phyloP scores from a whole-genome alignment of 805 yeast species.

The Millerozyma miso region DNA sequence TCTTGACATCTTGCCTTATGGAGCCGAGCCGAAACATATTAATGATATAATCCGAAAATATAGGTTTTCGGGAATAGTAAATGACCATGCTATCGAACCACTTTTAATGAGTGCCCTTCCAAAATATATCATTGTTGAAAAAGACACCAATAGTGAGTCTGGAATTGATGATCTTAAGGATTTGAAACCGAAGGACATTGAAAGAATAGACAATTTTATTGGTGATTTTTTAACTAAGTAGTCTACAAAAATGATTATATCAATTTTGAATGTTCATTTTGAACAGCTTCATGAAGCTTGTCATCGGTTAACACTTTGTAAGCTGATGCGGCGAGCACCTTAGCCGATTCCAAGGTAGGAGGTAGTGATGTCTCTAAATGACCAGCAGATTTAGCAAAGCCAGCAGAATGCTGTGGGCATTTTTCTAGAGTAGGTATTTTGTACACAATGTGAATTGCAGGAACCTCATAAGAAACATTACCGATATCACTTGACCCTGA shows the following conservation, averaged over 20 bases:
- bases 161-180: neutral
- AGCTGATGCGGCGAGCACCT: constrained; percentile 14
- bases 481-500: constrained; percentile 21
- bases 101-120: neutral
- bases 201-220: neutral
- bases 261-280: constrained; percentile 1
- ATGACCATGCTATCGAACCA: neutral
- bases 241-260: neutral
- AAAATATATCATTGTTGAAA: neutral
- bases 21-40: too few relatives aligned
- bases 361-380: constrained; percentile 9
- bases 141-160: neutral
- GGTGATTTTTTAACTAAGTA: neutral
- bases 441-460: constrained; percentile 12
- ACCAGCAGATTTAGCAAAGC: constrained; percentile 13
- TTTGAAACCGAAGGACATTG: neutral
- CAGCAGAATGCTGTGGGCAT: constrained; percentile 16
- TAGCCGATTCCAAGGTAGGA: constrained; percentile 12
- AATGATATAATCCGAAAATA: neutral
- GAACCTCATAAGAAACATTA: constrained; percentile 16
- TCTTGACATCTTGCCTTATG: too few relatives aligned
- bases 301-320: constrained; percentile 13
- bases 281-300: constrained; percentile 1
- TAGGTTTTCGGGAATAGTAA: neutral
- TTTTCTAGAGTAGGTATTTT: constrained; percentile 13